Conservation (phyloP, 2,329 filamentous ascomycete genomes). For the Ophiostoma himal-ulmi region DNA sequence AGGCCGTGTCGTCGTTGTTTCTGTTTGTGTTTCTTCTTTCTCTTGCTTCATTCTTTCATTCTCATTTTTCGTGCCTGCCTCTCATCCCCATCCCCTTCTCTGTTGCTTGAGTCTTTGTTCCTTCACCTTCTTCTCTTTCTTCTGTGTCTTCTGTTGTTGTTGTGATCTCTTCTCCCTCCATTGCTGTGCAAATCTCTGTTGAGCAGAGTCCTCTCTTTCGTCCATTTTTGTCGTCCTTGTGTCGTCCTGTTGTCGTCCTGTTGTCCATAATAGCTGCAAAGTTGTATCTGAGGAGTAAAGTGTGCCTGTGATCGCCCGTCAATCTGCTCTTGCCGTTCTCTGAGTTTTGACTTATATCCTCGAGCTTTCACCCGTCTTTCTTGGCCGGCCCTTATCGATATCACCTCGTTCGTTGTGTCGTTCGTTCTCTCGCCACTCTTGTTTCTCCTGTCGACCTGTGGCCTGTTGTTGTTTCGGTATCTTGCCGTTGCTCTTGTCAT, state of each 20-base stretch:
- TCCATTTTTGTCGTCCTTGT: not conserved
- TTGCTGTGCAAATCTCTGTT: conserved; percentile 12
- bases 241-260: not conserved
- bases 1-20: conserved; percentile 7
- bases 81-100: not conserved
- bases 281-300: not conserved
- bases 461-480: conserved; percentile 15
- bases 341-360: conserved; percentile 5
- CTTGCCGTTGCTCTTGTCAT: conserved; percentile 7
- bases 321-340: not conserved
- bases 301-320: conserved; percentile 17
- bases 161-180: not conserved
- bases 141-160: not conserved
- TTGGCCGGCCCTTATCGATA: not conserved
- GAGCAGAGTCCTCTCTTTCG: not conserved
- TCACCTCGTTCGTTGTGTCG: not conserved
- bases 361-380: not conserved
- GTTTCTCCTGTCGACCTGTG: conserved; percentile 12
- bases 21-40: not conserved
- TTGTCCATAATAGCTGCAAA: conserved; percentile 5
- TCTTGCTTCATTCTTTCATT: not conserved
- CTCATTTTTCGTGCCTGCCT: not conserved
- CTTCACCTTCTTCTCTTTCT: not conserved
- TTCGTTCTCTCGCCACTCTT: not conserved
- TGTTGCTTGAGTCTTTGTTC: not conserved